phyloP scores from a whole-genome alignment of 2,329 filamentous ascomycete species.

The Dactylonectria estremocensis region DNA sequence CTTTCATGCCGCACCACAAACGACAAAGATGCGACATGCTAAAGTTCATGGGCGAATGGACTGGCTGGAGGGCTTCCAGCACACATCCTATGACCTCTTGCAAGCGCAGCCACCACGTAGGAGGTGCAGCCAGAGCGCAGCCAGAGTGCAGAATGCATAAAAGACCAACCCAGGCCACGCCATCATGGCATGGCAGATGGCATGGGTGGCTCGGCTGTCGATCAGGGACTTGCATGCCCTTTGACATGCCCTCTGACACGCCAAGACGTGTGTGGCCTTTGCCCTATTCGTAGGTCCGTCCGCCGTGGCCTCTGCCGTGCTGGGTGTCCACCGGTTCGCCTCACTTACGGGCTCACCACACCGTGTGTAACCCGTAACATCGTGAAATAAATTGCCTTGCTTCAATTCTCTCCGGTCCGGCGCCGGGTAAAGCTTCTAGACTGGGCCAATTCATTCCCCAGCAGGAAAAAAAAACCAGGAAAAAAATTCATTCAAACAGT shows the following conservation, averaged over 20 bases:
- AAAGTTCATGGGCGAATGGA: slow-evolving; percentile 13
- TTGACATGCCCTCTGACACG: slow-evolving; percentile 34
- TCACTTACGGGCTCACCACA: slow-evolving; percentile 25
- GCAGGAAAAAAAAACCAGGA: background rate
- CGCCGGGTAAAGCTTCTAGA: background rate
- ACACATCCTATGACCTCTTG: slow-evolving; percentile 28
- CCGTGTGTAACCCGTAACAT: slow-evolving; percentile 3
- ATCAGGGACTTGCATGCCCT: slow-evolving; percentile 43
- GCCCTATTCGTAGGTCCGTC: too few relatives aligned
- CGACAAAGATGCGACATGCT: slow-evolving; percentile 22
- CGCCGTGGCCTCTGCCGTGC: background rate
- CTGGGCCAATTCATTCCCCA: background rate
- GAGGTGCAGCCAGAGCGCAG: slow-evolving; percentile 10
- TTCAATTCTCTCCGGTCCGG: background rate
- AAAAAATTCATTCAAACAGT: slow-evolving; percentile 4
- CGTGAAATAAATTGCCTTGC: background rate
- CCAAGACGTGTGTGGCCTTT: slow-evolving; percentile 36
- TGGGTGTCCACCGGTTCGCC: slow-evolving; percentile 26
- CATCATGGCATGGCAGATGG: slow-evolving; percentile 18
- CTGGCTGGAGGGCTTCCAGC: background rate
- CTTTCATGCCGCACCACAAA: slow-evolving; percentile 39
- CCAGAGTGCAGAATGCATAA: slow-evolving; percentile 22
- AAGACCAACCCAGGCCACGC: slow-evolving; percentile 24
- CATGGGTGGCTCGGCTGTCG: slow-evolving; percentile 34
- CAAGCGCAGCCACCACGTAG: slow-evolving; percentile 27